Evolutionary conservation across 2,329 filamentous ascomycete species (phyloP).

Genomic region (Fusarium redolens): DNA sequence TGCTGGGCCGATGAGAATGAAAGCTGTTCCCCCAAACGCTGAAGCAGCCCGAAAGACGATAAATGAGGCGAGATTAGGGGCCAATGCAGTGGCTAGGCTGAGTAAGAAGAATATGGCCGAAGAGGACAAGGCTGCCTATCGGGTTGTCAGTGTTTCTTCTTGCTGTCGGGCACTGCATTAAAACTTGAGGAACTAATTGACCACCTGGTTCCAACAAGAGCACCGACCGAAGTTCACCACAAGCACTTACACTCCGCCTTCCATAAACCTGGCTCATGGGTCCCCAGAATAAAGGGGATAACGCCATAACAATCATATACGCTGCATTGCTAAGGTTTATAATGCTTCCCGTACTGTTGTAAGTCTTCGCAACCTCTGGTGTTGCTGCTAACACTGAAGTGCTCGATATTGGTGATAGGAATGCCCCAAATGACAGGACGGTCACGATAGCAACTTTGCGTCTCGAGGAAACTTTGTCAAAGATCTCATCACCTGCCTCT

Average conservation of each 20-base stretch:
- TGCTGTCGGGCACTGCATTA: background rate
- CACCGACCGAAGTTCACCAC: background rate
- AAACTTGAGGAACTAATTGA: background rate
- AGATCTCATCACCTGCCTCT: slow-evolving; percentile 63
- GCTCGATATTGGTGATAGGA: slow-evolving; percentile 79
- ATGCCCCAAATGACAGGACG: slow-evolving; percentile 78
- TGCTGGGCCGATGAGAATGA: slow-evolving; percentile 77
- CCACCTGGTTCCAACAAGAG: background rate
- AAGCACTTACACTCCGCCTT: slow-evolving; percentile 62
- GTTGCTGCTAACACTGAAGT: slow-evolving; percentile 79
- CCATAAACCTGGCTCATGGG: slow-evolving; percentile 76
- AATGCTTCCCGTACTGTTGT: slow-evolving; percentile 72
- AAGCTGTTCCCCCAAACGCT: slow-evolving; percentile 80
- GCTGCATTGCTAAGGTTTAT: slow-evolving; percentile 80
- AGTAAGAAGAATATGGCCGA: slow-evolving; percentile 73
- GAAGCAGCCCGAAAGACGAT: slow-evolving; percentile 80
- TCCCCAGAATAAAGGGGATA: slow-evolving; percentile 77
- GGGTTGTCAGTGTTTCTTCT: background rate
- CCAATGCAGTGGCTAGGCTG: slow-evolving; percentile 77
- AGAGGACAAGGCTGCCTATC: slow-evolving; percentile 61
- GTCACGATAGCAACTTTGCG: slow-evolving; percentile 76
- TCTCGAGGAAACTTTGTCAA: slow-evolving; percentile 69
- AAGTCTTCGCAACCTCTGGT: slow-evolving; percentile 77
- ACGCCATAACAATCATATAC: slow-evolving; percentile 80
- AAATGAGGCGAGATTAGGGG: slow-evolving; percentile 77